Evolutionary conservation across 78 protist genomes (phyloP).

Genomic region (Carpediemonas membranifera): DNA sequence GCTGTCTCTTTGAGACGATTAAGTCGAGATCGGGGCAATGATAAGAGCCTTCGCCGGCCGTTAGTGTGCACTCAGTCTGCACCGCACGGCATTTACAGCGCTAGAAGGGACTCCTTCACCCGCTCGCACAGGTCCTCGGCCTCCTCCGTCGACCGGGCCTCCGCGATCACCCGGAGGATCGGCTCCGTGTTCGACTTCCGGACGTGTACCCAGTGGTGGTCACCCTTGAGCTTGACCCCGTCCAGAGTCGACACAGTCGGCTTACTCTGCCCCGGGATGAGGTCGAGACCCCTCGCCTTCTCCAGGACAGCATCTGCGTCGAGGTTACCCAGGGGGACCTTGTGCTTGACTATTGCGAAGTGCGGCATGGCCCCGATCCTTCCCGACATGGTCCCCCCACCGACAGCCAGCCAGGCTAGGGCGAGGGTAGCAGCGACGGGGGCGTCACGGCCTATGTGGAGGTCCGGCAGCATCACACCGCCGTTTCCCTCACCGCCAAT

Average conservation of each 20-base stretch:
- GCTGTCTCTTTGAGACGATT: too few species aligned
- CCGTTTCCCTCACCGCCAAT: conserved; percentile 52
- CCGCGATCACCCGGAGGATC: conserved; percentile 28
- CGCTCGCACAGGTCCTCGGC: too few species aligned
- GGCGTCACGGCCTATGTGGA: conserved; percentile 43
- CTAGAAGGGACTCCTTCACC: too few species aligned
- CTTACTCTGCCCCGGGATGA: too few species aligned
- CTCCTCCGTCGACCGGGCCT: too few species aligned
- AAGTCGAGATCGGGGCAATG: too few species aligned
- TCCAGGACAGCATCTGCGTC: not conserved
- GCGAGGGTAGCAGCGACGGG: conserved; percentile 11
- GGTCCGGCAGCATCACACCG: conserved; percentile 41
- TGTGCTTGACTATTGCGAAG: not conserved
- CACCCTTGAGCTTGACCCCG: conserved; percentile 5
- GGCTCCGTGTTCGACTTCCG: conserved; percentile 34
- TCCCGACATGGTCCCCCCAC: not conserved
- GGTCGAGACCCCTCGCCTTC: not conserved
- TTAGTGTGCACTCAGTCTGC: too few species aligned
- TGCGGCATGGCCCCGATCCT: too few species aligned
- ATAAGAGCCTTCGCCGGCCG: too few species aligned
- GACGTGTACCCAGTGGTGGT: conserved; percentile 36
- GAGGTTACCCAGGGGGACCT: conserved; percentile 17
- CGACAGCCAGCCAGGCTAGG: not conserved
- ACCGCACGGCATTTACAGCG: too few species aligned
- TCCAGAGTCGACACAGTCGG: too few species aligned